These are phyloP conservation scores for Microdochium nivale DNA, from an alignment of 2,329 filamentous ascomycete species.

Conservation along the genomic window DNA sequence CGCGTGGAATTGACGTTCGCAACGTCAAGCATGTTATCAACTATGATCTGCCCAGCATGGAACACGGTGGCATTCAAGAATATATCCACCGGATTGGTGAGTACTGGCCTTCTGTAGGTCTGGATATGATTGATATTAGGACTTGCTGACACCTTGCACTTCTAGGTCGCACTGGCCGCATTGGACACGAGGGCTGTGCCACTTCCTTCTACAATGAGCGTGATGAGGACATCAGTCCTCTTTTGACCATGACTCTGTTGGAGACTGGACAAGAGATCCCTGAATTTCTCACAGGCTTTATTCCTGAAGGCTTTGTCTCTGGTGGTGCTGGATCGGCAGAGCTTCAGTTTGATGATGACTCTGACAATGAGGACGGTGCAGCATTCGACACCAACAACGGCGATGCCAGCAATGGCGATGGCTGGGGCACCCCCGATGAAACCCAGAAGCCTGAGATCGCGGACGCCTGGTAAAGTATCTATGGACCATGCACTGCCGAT, in stretches of 20 bases:
- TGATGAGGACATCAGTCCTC: slow-evolving; percentile 63
- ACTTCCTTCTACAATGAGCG: slow-evolving; percentile 81
- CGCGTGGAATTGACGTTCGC: slow-evolving; percentile 80
- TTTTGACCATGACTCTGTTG: slow-evolving; percentile 71
- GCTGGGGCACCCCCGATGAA: background rate
- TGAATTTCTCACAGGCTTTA: slow-evolving; percentile 56
- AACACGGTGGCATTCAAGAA: slow-evolving; percentile 83
- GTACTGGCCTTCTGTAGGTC: slow-evolving; percentile 11
- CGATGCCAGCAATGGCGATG: background rate
- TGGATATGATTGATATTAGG: background rate
- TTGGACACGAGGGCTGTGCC: slow-evolving; percentile 77
- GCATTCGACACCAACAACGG: background rate
- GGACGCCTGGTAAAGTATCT: background rate
- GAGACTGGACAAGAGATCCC: slow-evolving; percentile 75
- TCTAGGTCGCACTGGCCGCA: slow-evolving; percentile 81
- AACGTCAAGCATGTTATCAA: slow-evolving; percentile 92
- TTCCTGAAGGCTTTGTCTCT: background rate
- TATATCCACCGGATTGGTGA: slow-evolving; percentile 91
- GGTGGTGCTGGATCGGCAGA: background rate
- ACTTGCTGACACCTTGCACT: slow-evolving; percentile 2
- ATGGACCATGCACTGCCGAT: background rate
- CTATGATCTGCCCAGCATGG: slow-evolving; percentile 69
- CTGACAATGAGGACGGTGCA: background rate
- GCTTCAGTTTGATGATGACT: background rate
- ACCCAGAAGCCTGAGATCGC: background rate